Evolutionary conservation across 257 asterid species (phyloP), one percentile per base, ranked within the genome.

Genomic region (Plantago major): DNA sequence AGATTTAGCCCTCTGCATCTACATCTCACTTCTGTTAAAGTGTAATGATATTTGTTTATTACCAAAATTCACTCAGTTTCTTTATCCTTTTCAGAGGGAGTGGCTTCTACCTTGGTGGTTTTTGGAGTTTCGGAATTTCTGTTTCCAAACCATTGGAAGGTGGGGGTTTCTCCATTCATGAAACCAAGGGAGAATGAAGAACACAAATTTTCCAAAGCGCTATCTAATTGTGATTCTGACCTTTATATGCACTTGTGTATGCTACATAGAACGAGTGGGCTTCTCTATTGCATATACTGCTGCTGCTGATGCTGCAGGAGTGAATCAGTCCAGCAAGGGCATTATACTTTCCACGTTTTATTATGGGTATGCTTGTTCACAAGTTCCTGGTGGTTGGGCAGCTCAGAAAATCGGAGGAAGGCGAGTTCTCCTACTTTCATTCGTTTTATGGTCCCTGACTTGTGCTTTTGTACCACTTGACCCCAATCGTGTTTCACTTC

Each of bases 351-450:
- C 98, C 0, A 80, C 95, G 13, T 90, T 90, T 79, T 90, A 90
- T 63, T 90, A 85, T 60, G 98, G 98, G 22, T 90, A 90, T 45
- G 96, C 96, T 6, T 83, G 96, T 67, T 90, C 96, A 52, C 96
- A 90, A 75, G 85, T 90, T 42, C 98, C 98, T 0, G 98, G 98
- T 28, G 98, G 98, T 52, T 90, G 95, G 98, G 96, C 96, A 14
- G 96, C 98, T 67, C 98, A 90, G 60, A 88, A 71, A 67, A 68
- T 90, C 8, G 96, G 96, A 14, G 98, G 98, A 15, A 74, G 91
- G 75, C 84, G 86, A 43, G 86, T 90, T 54, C 98, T 90, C 68
- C 81, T 90, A 7, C 81, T 83, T 28, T 90, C 98, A 6, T 90
- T 90, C 66, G 22, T 85, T 15, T 63, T 90, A 45, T 90, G 98